Evolutionary conservation across 1,284 basidiomycete genomes (phyloP), one percentile per base, ranked within the genome.

Genomic region (Malassezia dermatis): DNA sequence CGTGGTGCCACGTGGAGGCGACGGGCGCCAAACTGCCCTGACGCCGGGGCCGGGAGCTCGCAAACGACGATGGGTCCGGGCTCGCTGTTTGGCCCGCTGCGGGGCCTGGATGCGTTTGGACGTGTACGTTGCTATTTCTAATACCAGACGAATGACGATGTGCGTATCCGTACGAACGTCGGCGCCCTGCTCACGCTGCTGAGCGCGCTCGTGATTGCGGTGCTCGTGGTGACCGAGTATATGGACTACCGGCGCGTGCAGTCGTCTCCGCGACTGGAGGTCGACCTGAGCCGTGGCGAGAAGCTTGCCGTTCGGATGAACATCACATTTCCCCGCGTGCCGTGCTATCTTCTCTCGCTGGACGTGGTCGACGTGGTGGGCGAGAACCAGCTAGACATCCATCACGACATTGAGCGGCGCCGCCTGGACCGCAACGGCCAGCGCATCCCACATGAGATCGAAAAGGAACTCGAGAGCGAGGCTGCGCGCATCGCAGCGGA

Each of bases 291-390:
- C 67, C 80, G 94, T 71, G 93, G 91, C 46, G 90, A 98, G 79
- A 89, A 88, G 75, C 78, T 98, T 63, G 87, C 86, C 11, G 88
- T 95, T 42, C 84, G 85, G 70, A 79, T 99, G 78, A 91, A 98
- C 73, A 79, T 99, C 55, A 89, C 88, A 2, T 99, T 98, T 77
- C 93, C 94, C 0, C 82, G 89, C 63, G 90, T 99, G 27, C 94
- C 94, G 30, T 99, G 94, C 77, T 98, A 94, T 78, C 53, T 73
- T 19, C 56, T 73, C 24, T 65, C 63, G 46, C 51, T 98, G 51
- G 94, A 98, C 75, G 84, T 98, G 50, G 94, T 95, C 87, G 94
- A 99, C 74, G 94, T 98, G 60, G 89, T 86, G 54, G 94, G 94
- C 26, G 93, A 96, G 78, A 84, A 86, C 41, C 89, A 94, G 73